phyloP scores from a whole-genome alignment of 768 basidiomycete species.

The Pulveroboletus sp. region DNA sequence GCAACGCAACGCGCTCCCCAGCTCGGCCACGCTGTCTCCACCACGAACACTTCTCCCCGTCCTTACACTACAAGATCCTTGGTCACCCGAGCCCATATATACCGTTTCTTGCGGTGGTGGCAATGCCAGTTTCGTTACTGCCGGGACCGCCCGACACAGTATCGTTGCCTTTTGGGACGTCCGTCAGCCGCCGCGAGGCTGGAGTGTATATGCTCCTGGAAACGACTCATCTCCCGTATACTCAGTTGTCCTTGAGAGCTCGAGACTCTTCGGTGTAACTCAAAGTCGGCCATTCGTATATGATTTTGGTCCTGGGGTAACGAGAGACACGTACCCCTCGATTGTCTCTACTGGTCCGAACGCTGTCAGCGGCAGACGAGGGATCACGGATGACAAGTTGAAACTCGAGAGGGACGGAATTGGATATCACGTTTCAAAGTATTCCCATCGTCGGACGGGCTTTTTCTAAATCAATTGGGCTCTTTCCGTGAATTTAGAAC shows the following conservation, averaged over 20 bases:
- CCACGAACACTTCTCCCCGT: slow-evolving; percentile 48
- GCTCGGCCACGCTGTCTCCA: slow-evolving; percentile 11
- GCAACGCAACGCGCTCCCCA: neutral
- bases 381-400: slow-evolving; percentile 17
- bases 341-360: slow-evolving; percentile 23
- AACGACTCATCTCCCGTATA: slow-evolving; percentile 81
- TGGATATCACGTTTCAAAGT: slow-evolving; percentile 51
- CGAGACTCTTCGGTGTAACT: slow-evolving; percentile 73
- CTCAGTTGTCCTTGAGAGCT: slow-evolving; percentile 66
- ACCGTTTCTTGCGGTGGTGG: slow-evolving; percentile 73
- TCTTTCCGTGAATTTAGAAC: neutral
- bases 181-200: slow-evolving; percentile 54
- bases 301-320: slow-evolving; percentile 70
- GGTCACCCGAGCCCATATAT: slow-evolving; percentile 71
- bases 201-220: slow-evolving; percentile 77
- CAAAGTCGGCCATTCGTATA: slow-evolving; percentile 73
- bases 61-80: slow-evolving; percentile 59
- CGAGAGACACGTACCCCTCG: slow-evolving; percentile 50
- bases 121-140: slow-evolving; percentile 57
- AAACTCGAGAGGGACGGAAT: slow-evolving; percentile 34
- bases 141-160: slow-evolving; percentile 72
- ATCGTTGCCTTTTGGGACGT: slow-evolving; percentile 83
- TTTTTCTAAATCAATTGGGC: slow-evolving; percentile 3
- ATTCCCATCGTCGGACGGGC: slow-evolving; percentile 30
- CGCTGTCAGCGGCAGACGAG: slow-evolving; percentile 15